phyloP scores from a whole-genome alignment of 306 rosid genomes.

The Dicorynia guianensis region DNA sequence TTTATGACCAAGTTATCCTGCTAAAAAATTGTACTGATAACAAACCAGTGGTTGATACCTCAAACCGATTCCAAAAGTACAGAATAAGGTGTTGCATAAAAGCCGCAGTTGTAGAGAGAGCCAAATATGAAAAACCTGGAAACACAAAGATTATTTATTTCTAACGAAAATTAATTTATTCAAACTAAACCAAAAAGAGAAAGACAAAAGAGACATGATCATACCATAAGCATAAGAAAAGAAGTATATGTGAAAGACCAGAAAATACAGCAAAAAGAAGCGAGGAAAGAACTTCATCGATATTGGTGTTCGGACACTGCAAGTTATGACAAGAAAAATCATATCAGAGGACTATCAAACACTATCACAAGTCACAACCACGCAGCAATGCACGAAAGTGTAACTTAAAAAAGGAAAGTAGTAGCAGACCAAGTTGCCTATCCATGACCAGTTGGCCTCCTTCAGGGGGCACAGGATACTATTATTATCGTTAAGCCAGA shows the following conservation, averaged over 20 bases:
- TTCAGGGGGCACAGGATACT: neutral
- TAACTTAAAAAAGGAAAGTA: neutral
- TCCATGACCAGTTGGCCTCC: neutral
- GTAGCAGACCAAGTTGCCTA: neutral
- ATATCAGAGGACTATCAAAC: constrained; percentile 46
- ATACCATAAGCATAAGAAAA: constrained; percentile 93
- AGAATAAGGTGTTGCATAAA: constrained; percentile 96
- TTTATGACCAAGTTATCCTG: constrained; percentile 6
- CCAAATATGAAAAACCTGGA: constrained; percentile 96
- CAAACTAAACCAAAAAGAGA: constrained; percentile 10
- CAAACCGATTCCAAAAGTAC: constrained; percentile 97
- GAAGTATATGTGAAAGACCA: constrained; percentile 97
- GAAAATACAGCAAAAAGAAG: constrained; percentile 93
- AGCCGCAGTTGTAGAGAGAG: constrained; percentile 96
- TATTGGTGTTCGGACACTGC: constrained; percentile 99
- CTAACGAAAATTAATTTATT: constrained; percentile 30
- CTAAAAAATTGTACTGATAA: constrained; percentile 1
- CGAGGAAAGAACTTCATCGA: constrained; percentile 99
- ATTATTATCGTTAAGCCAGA: neutral
- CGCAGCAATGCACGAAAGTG: neutral
- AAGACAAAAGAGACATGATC: constrained; percentile 21
- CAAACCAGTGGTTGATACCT: constrained; percentile 57
- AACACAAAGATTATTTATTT: constrained; percentile 38
- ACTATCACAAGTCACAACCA: constrained; percentile 31
- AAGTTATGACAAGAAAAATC: constrained; percentile 40